A percentile compares a stretch with the other conserved stretches of the same genome.
Evolutionary conservation across 2,329 filamentous ascomycete genomes (phyloP).

Genomic region (Xylaria sp.): DNA sequence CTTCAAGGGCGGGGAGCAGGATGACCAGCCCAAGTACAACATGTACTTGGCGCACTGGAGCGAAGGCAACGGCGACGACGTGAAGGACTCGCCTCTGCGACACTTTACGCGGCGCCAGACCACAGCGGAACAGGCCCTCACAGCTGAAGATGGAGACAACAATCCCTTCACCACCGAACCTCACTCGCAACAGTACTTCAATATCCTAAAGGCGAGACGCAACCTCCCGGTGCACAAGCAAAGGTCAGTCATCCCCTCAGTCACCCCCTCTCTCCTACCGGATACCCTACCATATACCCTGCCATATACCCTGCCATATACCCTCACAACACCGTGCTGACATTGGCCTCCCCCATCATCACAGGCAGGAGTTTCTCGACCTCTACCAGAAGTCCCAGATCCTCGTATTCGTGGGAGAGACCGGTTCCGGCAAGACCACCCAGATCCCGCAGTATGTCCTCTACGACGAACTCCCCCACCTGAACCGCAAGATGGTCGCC

Average conservation of each 20-base stretch:
- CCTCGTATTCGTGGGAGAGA: slow-evolving; percentile 97
- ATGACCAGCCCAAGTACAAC: slow-evolving; percentile 56
- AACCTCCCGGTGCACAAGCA: slow-evolving; percentile 92
- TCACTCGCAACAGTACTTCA: slow-evolving; percentile 84
- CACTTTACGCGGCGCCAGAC: slow-evolving; percentile 78
- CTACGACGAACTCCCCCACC: slow-evolving; percentile 91
- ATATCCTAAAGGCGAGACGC: slow-evolving; percentile 81
- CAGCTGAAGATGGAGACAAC: slow-evolving; percentile 75
- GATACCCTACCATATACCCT: too few species aligned
- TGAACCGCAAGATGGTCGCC: slow-evolving; percentile 84
- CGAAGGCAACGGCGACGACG: slow-evolving; percentile 51
- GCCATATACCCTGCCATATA: too few species aligned
- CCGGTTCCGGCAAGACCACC: slow-evolving; percentile 98
- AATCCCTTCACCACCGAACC: slow-evolving; percentile 84
- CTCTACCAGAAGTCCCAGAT: slow-evolving; percentile 95
- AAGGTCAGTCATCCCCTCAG: slow-evolving; percentile 54
- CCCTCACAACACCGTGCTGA: background rate
- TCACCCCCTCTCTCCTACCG: background rate
- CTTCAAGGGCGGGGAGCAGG: slow-evolving; percentile 33
- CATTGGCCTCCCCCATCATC: background rate
- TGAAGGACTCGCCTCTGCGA: slow-evolving; percentile 55
- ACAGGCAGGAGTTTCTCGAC: slow-evolving; percentile 85
- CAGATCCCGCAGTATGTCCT: slow-evolving; percentile 99
- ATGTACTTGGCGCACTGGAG: slow-evolving; percentile 87
- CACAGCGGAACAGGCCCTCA: slow-evolving; percentile 72